phyloP scores from a whole-genome alignment of 1,139 yeast genomes.

The Suhomyces bokatorum region DNA sequence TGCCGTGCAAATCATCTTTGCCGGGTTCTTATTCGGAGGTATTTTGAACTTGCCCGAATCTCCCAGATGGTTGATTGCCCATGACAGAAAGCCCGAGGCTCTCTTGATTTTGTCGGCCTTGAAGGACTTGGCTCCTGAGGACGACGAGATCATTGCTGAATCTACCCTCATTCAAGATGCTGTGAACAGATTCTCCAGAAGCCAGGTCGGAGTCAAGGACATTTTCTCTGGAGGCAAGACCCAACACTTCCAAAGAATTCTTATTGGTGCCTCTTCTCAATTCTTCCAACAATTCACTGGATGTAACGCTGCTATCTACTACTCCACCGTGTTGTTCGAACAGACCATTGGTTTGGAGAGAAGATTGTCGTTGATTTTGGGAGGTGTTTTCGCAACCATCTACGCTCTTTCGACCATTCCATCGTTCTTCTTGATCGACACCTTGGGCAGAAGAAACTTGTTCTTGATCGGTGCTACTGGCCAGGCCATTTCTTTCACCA shows the following conservation, averaged over 20 bases:
- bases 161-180: slow-evolving; percentile 43
- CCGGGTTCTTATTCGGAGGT: slow-evolving; percentile 36
- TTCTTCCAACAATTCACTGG: slow-evolving; percentile 64
- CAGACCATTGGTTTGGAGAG: slow-evolving; percentile 51
- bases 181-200: slow-evolving; percentile 39
- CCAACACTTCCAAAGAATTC: slow-evolving; percentile 55
- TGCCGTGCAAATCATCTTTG: slow-evolving; percentile 44
- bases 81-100: slow-evolving; percentile 54
- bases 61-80: slow-evolving; percentile 70
- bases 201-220: slow-evolving; percentile 48
- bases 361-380: slow-evolving; percentile 56
- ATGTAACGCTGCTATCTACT: slow-evolving; percentile 69
- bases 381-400: slow-evolving; percentile 64
- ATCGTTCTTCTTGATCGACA: slow-evolving; percentile 63
- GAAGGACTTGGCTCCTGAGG: slow-evolving; percentile 37
- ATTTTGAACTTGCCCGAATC: slow-evolving; percentile 58
- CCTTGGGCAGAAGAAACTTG: slow-evolving; percentile 65
- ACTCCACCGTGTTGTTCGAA: slow-evolving; percentile 63
- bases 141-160: slow-evolving; percentile 49
- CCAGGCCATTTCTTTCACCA: slow-evolving; percentile 42
- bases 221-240: slow-evolving; percentile 59
- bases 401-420: slow-evolving; percentile 65
- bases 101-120: slow-evolving; percentile 41
- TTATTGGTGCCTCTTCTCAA: slow-evolving; percentile 65
- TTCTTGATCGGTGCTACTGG: slow-evolving; percentile 53